Conservation (phyloP, 1,284 basidiomycete species). For the Lignosus rhinocerotis region DNA sequence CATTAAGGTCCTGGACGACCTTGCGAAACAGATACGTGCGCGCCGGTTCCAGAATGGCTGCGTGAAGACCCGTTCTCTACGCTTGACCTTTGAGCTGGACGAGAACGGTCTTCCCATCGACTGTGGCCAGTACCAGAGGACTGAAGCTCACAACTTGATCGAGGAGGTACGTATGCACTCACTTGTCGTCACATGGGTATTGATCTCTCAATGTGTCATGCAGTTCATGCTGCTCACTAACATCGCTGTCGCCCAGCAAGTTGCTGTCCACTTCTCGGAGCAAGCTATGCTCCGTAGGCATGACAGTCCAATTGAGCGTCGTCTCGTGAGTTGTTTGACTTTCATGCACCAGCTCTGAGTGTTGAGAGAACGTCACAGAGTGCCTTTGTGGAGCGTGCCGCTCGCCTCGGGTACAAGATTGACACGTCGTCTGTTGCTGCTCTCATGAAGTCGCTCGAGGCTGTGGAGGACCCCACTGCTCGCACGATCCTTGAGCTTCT, state of each 20-base stretch:
- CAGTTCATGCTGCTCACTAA: conserved; percentile 96
- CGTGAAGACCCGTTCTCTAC: conserved; percentile 71
- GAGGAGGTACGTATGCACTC: conserved; percentile 70
- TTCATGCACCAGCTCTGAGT: neutral
- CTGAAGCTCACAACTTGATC: conserved; percentile 80
- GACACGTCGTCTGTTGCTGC: conserved; percentile 81
- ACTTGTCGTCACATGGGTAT: neutral
- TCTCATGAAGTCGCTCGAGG: conserved; percentile 82
- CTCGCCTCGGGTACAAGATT: conserved; percentile 81
- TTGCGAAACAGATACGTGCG: conserved; percentile 75
- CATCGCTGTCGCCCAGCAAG: conserved; percentile 86
- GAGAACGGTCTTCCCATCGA: conserved; percentile 83
- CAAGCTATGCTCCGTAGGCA: conserved; percentile 94
- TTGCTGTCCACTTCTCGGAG: conserved; percentile 92
- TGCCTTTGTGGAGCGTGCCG: conserved; percentile 77
- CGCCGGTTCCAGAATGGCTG: conserved; percentile 84
- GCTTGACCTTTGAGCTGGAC: conserved; percentile 81
- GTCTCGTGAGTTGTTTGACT: conserved; percentile 57
- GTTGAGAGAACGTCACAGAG: conserved; percentile 46
- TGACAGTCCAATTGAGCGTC: conserved; percentile 89
- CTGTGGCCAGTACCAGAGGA: conserved; percentile 65
- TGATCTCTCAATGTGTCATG: neutral
- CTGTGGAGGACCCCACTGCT: conserved; percentile 72
- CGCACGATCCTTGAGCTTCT: conserved; percentile 78
- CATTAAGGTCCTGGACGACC: conserved; percentile 65